A percentile compares a stretch with the other conserved stretches of the same genome.
Evolutionary conservation across 331 rosid genomes (phyloP).

Genomic region (Prunus yedoensis): DNA sequence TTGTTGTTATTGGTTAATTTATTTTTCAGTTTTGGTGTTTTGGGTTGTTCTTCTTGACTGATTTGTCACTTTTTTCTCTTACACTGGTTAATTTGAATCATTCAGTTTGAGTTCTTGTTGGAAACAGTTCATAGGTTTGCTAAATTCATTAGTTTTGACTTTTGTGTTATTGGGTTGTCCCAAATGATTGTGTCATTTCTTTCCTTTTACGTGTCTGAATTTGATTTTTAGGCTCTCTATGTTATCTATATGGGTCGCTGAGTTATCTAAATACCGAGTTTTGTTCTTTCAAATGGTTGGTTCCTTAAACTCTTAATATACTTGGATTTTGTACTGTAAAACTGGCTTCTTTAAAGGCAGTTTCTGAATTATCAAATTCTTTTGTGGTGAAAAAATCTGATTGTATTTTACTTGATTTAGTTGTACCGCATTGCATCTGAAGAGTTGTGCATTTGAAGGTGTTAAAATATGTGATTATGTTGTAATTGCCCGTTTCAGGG

Average conservation of each 20-base stretch:
- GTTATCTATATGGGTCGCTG: background rate
- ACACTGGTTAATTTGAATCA: constrained; percentile 10
- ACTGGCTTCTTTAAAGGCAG: background rate
- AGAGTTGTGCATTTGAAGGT: constrained; percentile 44
- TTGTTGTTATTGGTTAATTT: background rate
- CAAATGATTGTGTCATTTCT: background rate
- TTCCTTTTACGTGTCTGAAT: background rate
- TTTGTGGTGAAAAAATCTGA: constrained; percentile 12
- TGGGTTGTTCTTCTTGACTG: background rate
- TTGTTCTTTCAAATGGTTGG: background rate
- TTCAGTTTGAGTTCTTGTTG: constrained; percentile 20
- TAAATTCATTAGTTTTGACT: constrained; percentile 21
- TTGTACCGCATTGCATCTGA: constrained; percentile 16
- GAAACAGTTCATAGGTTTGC: background rate
- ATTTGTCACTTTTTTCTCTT: background rate
- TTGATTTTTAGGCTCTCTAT: background rate
- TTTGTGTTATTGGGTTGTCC: constrained; percentile 14
- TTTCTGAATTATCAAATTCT: constrained; percentile 1
- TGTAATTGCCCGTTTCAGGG: constrained; percentile 22
- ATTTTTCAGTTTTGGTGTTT: background rate
- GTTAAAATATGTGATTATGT: constrained; percentile 25
- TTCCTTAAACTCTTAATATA: background rate
- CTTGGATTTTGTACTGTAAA: background rate
- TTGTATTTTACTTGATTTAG: constrained; percentile 12
- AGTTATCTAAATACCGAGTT: background rate